A percentile compares a stretch with the other conserved stretches of the same genome.
phyloP scores from a whole-genome alignment of 495 filamentous ascomycete genomes.

The Penicillium subrubescens region DNA sequence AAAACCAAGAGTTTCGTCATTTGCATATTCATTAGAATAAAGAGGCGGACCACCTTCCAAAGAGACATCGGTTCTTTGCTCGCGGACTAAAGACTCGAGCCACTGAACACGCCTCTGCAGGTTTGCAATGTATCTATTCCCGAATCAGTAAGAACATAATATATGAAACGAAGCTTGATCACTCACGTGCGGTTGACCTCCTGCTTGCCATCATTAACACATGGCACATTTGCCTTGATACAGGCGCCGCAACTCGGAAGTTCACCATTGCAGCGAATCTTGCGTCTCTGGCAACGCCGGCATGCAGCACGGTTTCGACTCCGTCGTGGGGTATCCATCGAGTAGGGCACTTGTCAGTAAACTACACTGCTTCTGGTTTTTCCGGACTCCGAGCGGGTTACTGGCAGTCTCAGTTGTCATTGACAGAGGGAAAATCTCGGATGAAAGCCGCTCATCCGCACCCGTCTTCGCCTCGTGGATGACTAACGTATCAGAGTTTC shows the following conservation, averaged over 20 bases:
- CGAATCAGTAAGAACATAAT: constrained; percentile 8
- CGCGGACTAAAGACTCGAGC: constrained; percentile 44
- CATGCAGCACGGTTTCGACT: constrained; percentile 45
- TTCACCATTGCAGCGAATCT: constrained; percentile 29
- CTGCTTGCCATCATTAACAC: constrained; percentile 47
- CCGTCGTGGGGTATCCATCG: constrained; percentile 34
- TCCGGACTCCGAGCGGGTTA: background rate
- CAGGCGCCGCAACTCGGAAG: constrained; percentile 39
- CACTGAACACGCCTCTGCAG: constrained; percentile 44
- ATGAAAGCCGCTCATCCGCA: background rate
- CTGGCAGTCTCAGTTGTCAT: background rate
- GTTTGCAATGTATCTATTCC: constrained; percentile 39
- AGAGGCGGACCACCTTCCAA: constrained; percentile 27
- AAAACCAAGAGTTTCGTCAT: background rate
- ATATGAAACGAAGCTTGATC: background rate
- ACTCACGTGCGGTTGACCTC: constrained; percentile 42
- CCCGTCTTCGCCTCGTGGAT: background rate
- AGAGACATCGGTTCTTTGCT: constrained; percentile 33
- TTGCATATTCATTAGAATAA: constrained; percentile 6
- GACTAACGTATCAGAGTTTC: constrained; percentile 1
- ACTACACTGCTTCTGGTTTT: background rate
- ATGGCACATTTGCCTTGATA: constrained; percentile 39
- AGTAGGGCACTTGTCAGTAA: background rate
- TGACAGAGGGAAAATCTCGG: background rate
- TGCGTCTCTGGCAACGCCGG: constrained; percentile 33